These are phyloP conservation scores for Talinum fruticosum DNA, from an alignment of 148 eudicot genomes.

Conservation along the genomic window DNA sequence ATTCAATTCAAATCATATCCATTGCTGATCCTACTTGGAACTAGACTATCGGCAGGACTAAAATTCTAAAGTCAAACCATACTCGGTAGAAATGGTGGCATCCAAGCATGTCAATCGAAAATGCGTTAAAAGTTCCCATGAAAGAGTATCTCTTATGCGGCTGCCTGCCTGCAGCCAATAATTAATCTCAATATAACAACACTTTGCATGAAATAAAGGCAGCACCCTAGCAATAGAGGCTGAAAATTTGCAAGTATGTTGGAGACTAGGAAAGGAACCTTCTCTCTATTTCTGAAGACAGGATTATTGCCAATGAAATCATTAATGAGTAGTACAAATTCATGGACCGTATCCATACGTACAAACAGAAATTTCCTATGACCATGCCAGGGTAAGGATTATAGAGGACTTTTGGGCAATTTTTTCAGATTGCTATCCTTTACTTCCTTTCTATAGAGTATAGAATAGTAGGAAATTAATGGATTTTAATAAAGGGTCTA, in stretches of 20 bases:
- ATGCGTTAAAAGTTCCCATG: neutral
- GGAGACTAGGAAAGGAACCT: neutral
- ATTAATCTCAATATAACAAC: neutral
- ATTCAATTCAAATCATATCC: too few species aligned
- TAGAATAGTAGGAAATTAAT: too few species aligned
- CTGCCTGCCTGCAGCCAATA: neutral
- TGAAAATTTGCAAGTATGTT: neutral
- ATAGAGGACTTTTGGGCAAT: too few species aligned
- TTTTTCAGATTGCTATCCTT: too few species aligned
- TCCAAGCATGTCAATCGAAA: neutral
- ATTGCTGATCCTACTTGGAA: too few species aligned
- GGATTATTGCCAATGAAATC: neutral
- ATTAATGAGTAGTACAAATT: neutral
- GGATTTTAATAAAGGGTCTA: too few species aligned
- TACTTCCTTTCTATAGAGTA: too few species aligned
- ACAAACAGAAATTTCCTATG: neutral
- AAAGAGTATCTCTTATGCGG: neutral
- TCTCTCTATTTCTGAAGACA: neutral
- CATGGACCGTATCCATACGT: neutral
- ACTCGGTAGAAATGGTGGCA: neutral
- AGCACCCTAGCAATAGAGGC: neutral
- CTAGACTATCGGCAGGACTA: neutral
- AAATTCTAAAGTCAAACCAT: neutral
- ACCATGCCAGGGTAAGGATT: too few species aligned
- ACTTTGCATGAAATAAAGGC: too few species aligned